phyloP scores from a whole-genome alignment of 2,329 filamentous ascomycete species.

The Purpureocillium lavendulum region DNA sequence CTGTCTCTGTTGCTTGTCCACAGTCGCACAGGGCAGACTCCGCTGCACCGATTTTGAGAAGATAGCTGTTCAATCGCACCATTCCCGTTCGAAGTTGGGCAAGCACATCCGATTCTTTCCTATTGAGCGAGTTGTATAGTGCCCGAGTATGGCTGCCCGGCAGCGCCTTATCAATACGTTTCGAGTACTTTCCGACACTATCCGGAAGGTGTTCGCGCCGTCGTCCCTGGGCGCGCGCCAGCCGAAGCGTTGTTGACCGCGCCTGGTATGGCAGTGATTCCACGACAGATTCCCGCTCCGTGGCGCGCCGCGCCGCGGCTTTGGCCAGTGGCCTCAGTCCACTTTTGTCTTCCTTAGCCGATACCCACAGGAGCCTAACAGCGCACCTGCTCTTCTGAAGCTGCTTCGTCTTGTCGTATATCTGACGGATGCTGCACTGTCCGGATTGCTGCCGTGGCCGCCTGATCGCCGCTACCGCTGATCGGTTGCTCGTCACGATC shows the following conservation, averaged over 20 bases:
- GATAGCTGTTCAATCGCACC: constrained; percentile 3
- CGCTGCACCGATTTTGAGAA: constrained; percentile 3
- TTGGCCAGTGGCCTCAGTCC: constrained; percentile 1
- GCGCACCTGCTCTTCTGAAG: constrained; percentile 1
- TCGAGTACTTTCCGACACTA: constrained; percentile 5
- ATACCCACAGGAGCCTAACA: constrained; percentile 4
- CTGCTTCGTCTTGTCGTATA: constrained; percentile 4
- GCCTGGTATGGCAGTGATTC: constrained; percentile 1
- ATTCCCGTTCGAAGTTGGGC: constrained; percentile 5
- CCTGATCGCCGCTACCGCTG: constrained; percentile 6
- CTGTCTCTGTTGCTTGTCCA: constrained; percentile 4
- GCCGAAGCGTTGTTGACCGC: constrained; percentile 1
- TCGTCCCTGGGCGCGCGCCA: background rate
- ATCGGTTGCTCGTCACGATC: constrained; percentile 7
- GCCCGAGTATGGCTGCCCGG: constrained; percentile 4
- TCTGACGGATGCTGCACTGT: constrained; percentile 6
- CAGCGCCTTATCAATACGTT: constrained; percentile 5
- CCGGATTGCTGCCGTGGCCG: constrained; percentile 8
- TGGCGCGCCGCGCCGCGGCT: constrained; percentile 1
- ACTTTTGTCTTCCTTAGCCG: constrained; percentile 2
- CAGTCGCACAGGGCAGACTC: constrained; percentile 3
- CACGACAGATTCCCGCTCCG: background rate
- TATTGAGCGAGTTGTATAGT: constrained; percentile 3
- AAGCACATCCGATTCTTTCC: constrained; percentile 3
- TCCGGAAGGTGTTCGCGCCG: constrained; percentile 1